Evolutionary conservation across 306 rosid species (phyloP).

Genomic region (Medicago lupulina): DNA sequence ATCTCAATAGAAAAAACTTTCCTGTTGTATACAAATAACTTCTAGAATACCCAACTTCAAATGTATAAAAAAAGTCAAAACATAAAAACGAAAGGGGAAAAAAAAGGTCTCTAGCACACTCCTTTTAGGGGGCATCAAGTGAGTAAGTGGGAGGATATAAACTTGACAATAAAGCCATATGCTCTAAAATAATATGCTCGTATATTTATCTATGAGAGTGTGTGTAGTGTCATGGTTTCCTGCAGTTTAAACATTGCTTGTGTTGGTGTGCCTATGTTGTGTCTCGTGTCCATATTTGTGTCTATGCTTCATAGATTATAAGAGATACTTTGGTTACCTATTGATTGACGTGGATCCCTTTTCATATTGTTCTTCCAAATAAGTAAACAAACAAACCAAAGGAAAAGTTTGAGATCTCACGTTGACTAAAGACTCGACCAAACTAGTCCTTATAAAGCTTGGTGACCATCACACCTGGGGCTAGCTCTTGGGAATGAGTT

Average conservation of each 20-base stretch:
- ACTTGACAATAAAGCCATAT: neutral
- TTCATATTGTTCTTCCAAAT: neutral
- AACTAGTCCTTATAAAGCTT: conserved; percentile 15
- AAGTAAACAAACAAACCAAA: conserved; percentile 7
- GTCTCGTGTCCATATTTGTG: neutral
- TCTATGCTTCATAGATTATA: neutral
- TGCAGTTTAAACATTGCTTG: neutral
- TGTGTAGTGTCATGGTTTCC: neutral
- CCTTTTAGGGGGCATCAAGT: neutral
- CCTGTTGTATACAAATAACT: neutral
- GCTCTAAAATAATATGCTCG: neutral
- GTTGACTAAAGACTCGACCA: neutral
- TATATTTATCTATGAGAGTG: neutral
- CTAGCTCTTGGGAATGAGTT: neutral
- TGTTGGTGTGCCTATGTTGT: neutral
- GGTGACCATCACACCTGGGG: neutral
- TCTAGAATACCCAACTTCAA: neutral
- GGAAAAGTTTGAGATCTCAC: neutral
- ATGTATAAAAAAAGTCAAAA: neutral
- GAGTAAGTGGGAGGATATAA: neutral
- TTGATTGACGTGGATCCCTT: neutral
- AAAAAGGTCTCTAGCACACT: neutral
- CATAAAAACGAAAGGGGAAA: neutral
- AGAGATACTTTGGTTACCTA: neutral
- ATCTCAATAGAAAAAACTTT: neutral